Percentiles rank a stretch among this genome's conserved stretches.
Evolutionary conservation across 2,329 filamentous ascomycete species (phyloP).

Genomic region (Diaporthe caulivora): DNA sequence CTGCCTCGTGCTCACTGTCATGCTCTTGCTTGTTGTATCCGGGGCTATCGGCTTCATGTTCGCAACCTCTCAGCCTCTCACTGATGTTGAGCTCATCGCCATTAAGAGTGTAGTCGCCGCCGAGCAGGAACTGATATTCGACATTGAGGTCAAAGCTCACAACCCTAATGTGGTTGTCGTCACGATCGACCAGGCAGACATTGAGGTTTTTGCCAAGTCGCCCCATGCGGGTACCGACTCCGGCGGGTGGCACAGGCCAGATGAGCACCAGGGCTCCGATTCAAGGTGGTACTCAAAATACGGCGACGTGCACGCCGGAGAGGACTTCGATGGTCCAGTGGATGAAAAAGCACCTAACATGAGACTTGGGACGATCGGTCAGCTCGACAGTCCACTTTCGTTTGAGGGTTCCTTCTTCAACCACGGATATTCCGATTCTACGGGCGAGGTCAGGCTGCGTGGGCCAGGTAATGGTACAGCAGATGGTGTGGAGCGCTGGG

Average conservation of each 20-base stretch:
- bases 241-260: conserved; percentile 68
- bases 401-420: conserved; percentile 94
- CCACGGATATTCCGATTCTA: conserved; percentile 76
- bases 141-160: conserved; percentile 86
- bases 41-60: conserved; percentile 90
- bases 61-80: conserved; percentile 88
- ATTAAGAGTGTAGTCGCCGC: conserved; percentile 93
- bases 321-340: conserved; percentile 59
- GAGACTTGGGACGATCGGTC: conserved; percentile 88
- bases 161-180: conserved; percentile 96
- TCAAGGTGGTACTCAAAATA: conserved; percentile 41
- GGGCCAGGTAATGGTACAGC: conserved; percentile 91
- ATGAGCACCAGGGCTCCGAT: conserved; percentile 44
- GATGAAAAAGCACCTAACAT: conserved; percentile 83
- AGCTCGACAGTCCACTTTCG: conserved; percentile 87
- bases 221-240: conserved; percentile 82
- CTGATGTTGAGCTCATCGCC: conserved; percentile 80
- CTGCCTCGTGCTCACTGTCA: conserved; percentile 84
- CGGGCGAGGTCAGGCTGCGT: conserved; percentile 84
- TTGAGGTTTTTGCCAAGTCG: conserved; percentile 95
- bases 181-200: conserved; percentile 85
- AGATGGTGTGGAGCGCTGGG: conserved; percentile 88
- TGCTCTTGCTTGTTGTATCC: conserved; percentile 85
- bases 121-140: conserved; percentile 95
- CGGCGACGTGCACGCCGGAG: conserved; percentile 40